Evolutionary conservation across 2,329 filamentous ascomycete genomes (phyloP).

Genomic region (Diaporthe capsici): DNA sequence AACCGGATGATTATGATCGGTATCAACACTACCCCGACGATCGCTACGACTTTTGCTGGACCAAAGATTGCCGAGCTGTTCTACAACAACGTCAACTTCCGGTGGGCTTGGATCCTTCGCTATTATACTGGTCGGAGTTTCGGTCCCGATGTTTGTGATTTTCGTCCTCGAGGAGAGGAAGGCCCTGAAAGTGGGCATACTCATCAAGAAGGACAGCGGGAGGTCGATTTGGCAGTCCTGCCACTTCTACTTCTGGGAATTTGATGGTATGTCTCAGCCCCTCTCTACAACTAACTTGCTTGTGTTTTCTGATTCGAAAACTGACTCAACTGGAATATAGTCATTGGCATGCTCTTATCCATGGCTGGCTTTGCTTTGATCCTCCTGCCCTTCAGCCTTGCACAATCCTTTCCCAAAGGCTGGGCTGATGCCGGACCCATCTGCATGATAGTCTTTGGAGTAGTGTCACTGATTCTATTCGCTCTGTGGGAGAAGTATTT

Average conservation of each 20-base stretch:
- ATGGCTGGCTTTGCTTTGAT: slow-evolving; percentile 4
- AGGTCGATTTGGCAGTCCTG: slow-evolving; percentile 64
- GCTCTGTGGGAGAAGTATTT: background rate
- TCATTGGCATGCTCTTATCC: background rate
- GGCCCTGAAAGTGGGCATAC: slow-evolving; percentile 67
- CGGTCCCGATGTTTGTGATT: slow-evolving; percentile 69
- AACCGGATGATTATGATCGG: slow-evolving; percentile 77
- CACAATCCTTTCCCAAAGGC: background rate
- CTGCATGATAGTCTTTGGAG: slow-evolving; percentile 2
- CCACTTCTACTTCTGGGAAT: slow-evolving; percentile 70
- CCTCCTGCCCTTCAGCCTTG: background rate
- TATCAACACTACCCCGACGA: slow-evolving; percentile 76
- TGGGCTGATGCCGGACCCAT: background rate
- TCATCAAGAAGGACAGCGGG: slow-evolving; percentile 56
- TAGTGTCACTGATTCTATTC: background rate
- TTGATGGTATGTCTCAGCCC: slow-evolving; percentile 60
- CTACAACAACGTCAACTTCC: slow-evolving; percentile 67
- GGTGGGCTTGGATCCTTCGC: slow-evolving; percentile 78
- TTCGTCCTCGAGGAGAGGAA: slow-evolving; percentile 73
- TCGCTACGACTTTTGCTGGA: slow-evolving; percentile 76
- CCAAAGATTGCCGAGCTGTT: slow-evolving; percentile 69
- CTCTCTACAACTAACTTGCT: too few species aligned
- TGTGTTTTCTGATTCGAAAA: too few species aligned
- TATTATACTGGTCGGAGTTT: slow-evolving; percentile 73
- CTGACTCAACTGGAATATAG: background rate